These are phyloP conservation scores for Microsporum canis DNA, from an alignment of 2,329 filamentous ascomycete genomes.

Conservation along the genomic window DNA sequence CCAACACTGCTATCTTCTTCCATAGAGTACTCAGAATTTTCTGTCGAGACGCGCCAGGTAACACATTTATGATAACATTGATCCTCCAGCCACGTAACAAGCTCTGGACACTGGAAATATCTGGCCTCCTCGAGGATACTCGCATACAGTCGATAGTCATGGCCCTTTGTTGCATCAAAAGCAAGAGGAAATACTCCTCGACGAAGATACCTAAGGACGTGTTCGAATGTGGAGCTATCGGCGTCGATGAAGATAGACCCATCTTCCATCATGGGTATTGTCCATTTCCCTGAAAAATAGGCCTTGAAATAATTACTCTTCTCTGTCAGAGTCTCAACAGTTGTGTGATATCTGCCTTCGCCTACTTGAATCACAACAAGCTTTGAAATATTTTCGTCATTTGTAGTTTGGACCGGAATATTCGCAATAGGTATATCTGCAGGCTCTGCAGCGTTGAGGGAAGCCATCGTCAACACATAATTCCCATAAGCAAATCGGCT, in stretches of 20 bases:
- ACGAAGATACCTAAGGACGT: constrained; percentile 11
- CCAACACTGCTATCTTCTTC: not conserved
- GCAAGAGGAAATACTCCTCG: constrained; percentile 9
- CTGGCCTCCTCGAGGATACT: constrained; percentile 9
- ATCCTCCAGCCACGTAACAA: constrained; percentile 10
- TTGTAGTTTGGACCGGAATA: not conserved
- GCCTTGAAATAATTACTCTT: constrained; percentile 11
- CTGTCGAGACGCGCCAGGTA: not conserved
- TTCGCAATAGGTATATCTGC: not conserved
- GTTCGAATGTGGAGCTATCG: constrained; percentile 6
- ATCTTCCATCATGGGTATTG: constrained; percentile 5
- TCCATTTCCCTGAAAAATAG: constrained; percentile 8
- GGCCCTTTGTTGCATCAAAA: constrained; percentile 6
- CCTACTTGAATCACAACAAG: constrained; percentile 8
- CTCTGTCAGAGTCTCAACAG: constrained; percentile 3
- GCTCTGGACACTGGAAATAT: constrained; percentile 9
- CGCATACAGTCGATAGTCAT: constrained; percentile 9
- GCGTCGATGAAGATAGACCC: constrained; percentile 10
- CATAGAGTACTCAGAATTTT: not conserved
- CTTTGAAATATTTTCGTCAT: not conserved
- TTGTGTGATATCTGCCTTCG: constrained; percentile 5
- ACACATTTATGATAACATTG: constrained; percentile 9
- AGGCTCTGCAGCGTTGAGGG: no score
- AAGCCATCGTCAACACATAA: no score
- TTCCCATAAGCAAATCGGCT: no score